Evolutionary conservation across 768 basidiomycete species (phyloP).

Genomic region (Agaricus subrufescens): DNA sequence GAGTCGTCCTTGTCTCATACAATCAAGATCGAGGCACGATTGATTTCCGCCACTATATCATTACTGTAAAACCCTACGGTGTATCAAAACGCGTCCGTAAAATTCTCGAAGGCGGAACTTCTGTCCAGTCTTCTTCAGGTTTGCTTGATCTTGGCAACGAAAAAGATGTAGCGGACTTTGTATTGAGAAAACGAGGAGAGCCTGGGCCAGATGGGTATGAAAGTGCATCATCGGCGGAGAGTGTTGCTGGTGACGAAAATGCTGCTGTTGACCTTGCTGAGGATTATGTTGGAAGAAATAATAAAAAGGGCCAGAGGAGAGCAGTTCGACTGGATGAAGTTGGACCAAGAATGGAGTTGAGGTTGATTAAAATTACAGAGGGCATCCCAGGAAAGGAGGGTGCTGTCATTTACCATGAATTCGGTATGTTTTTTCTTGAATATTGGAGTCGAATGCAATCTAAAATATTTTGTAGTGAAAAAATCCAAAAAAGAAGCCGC

Average conservation of each 20-base stretch:
- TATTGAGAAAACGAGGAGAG: constrained; percentile 69
- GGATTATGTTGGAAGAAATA: constrained; percentile 94
- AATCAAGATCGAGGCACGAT: constrained; percentile 81
- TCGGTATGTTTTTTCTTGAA: constrained; percentile 52
- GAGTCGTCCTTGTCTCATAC: constrained; percentile 92
- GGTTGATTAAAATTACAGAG: constrained; percentile 90
- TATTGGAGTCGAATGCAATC: constrained; percentile 1
- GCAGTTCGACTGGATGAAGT: constrained; percentile 92
- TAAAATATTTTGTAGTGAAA: constrained; percentile 56
- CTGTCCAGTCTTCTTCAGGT: constrained; percentile 29
- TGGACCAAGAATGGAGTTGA: constrained; percentile 92
- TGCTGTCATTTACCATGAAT: constrained; percentile 89
- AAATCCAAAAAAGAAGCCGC: constrained; percentile 77
- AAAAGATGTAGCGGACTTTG: constrained; percentile 93
- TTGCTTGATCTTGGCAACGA: constrained; percentile 83
- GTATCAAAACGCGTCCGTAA: constrained; percentile 88
- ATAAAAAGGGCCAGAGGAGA: constrained; percentile 84
- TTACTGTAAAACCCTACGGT: constrained; percentile 92
- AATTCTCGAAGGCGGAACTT: constrained; percentile 62
- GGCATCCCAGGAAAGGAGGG: constrained; percentile 93
- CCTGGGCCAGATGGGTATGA: constrained; percentile 66
- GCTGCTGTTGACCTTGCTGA: constrained; percentile 82
- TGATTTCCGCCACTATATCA: constrained; percentile 92
- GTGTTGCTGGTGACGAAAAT: constrained; percentile 80
- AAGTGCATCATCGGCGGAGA: constrained; percentile 76